Evolutionary conservation across 345 rosid genomes (phyloP).

Genomic region (Bruguiera sexangula): DNA sequence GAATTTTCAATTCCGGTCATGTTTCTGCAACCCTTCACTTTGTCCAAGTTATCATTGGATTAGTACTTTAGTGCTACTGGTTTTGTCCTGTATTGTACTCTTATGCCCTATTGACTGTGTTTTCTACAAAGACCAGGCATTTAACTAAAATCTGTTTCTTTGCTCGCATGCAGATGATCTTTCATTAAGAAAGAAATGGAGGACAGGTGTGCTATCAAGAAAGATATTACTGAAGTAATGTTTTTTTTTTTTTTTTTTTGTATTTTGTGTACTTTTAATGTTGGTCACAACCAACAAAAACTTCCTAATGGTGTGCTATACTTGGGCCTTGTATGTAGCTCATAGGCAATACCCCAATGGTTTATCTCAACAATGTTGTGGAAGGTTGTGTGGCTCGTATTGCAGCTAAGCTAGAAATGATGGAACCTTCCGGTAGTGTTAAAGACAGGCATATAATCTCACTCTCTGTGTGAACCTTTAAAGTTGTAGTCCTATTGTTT

Average conservation of each 20-base stretch:
- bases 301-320: not conserved
- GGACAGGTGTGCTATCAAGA: constrained; percentile 40
- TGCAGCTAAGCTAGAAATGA: constrained; percentile 53
- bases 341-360: constrained; percentile 91
- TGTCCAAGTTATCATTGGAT: no score
- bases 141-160: no score
- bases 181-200: constrained; percentile 25
- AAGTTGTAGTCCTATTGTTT: no score
- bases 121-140: no score
- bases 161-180: no score
- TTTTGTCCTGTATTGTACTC: no score
- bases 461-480: no score
- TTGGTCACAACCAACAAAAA: no score
- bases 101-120: no score
- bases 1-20: no score
- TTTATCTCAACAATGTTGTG: constrained; percentile 67
- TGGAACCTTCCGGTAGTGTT: constrained; percentile 48
- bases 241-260: not conserved
- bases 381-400: constrained; percentile 45
- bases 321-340: constrained; percentile 37
- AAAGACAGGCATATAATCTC: constrained; percentile 58
- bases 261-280: not conserved
- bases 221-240: constrained; percentile 53
- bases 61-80: no score
- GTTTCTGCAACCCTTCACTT: no score